Evolutionary conservation across 2,329 filamentous ascomycete species (phyloP), one percentile per base, ranked within the genome.

Genomic region (Balansia obtecta): DNA sequence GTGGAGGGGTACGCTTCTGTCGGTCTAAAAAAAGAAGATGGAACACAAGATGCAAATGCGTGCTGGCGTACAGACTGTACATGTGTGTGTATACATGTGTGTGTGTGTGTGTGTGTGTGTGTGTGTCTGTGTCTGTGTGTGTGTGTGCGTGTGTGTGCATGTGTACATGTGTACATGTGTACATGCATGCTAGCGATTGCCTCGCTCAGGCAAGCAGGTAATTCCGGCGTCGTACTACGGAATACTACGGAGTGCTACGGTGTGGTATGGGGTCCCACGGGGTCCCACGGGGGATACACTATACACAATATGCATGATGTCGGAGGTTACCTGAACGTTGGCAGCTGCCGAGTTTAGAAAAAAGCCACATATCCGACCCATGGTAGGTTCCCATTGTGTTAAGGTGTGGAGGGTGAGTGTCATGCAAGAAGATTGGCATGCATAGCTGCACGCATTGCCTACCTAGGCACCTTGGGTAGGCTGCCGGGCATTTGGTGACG

Each of bases 1-100:
- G 52, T 50, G 55, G 51, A 48, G 41, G 51, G 43, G 48, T 42
- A 49, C 52, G 46, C 41, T 46, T 38, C 27, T 46, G 45, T 45
- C 48, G 44, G 47, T 18, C 45, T 47, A 20, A 41, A 44, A 7
- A 16, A 43, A 48, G 16, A 51, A 33, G 7, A 43, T 43, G 43
- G 30, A 18, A 38, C 11, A 5, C 2, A 33, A 37, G 18, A 12
- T 15, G 5, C 4, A 9, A 13, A 42, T 12, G 34, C 34, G 9
- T 8, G 2, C 11, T 37, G 34, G 34, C 15, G 11, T 37, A 4
- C 15, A 10, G 4, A 2, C n/a, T 13, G 9, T 13, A 34, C 13
- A 13, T 34, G 33, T 7, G 33, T 34, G n/a, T n/a, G n/a, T 37
- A 3, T 37, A 4, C 15, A 10, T 34, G 9, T 13, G 9, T 13